These are phyloP conservation scores for Lactarius vividus DNA, from an alignment of 768 basidiomycete species.

Conservation along the genomic window DNA sequence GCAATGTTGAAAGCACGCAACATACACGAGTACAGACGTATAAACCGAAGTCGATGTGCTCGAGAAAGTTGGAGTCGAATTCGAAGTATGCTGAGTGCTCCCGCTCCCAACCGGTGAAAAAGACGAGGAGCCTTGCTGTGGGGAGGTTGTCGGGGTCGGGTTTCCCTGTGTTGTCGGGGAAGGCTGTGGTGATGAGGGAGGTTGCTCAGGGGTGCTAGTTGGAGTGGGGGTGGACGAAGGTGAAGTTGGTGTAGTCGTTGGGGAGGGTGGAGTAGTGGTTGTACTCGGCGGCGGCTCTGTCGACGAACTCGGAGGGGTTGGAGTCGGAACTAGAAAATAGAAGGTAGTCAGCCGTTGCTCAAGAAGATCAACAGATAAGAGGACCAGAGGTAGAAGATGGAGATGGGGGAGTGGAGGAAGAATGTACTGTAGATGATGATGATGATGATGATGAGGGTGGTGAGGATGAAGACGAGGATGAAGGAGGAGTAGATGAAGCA, in stretches of 20 bases:
- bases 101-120: background rate
- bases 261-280: background rate
- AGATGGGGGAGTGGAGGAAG: background rate
- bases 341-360: constrained; percentile 6
- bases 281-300: background rate
- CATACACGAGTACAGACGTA: constrained; percentile 12
- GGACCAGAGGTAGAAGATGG: constrained; percentile 5
- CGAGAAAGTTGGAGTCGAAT: background rate
- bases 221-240: background rate
- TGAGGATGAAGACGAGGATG: constrained; percentile 6
- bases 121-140: background rate
- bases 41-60: constrained; percentile 10
- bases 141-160: background rate
- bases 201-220: background rate
- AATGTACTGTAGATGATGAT: constrained; percentile 1
- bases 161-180: background rate
- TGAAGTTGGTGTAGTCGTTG: background rate
- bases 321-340: background rate
- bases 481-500: constrained; percentile 19
- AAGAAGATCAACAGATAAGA: background rate
- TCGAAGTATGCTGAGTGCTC: background rate
- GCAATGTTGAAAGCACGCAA: background rate
- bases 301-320: background rate
- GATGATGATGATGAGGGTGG: background rate
- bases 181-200: background rate